Percentiles rank a stretch among this genome's conserved stretches.
Conservation (phyloP, 495 filamentous ascomycete species). For the Bryoglossum gracile region DNA sequence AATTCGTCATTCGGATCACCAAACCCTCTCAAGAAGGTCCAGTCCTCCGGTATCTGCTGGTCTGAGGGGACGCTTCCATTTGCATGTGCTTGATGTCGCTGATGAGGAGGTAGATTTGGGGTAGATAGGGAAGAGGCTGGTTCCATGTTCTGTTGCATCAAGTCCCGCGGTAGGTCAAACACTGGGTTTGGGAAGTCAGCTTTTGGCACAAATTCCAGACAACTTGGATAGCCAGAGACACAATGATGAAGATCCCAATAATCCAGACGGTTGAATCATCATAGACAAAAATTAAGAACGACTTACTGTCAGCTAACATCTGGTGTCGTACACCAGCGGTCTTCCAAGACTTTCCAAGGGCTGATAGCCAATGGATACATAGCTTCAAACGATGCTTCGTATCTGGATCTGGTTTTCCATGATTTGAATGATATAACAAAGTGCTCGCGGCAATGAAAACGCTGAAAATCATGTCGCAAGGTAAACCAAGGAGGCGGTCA, state of each 20-base stretch:
- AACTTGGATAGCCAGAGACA: too few relatives aligned
- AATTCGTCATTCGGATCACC: slow-evolving; percentile 21
- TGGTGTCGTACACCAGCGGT: slow-evolving; percentile 19
- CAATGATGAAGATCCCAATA: too few relatives aligned
- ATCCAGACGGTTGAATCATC: too few relatives aligned
- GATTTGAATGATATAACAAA: slow-evolving; percentile 15
- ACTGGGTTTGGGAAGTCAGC: too few relatives aligned
- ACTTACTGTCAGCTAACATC: slow-evolving; percentile 16
- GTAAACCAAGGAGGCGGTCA: slow-evolving; percentile 10
- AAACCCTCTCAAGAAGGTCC: slow-evolving; percentile 18
- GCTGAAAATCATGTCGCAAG: slow-evolving; percentile 23
- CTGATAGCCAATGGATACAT: slow-evolving; percentile 22
- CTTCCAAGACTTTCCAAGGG: slow-evolving; percentile 23
- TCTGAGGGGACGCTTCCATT: not conserved
- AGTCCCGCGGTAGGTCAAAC: slow-evolving; percentile 14
- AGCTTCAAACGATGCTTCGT: slow-evolving; percentile 13
- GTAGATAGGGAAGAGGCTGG: not conserved
- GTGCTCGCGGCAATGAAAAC: slow-evolving; percentile 22
- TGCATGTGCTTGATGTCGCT: not conserved
- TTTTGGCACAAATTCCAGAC: too few relatives aligned
- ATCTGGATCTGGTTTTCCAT: not conserved
- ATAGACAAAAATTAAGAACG: too few relatives aligned
- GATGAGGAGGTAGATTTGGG: not conserved
- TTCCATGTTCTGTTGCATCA: too few relatives aligned
- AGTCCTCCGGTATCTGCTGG: slow-evolving; percentile 11